phyloP scores from a whole-genome alignment of 352 stramenopile genomes.

The Globisporangium cederbergense region DNA sequence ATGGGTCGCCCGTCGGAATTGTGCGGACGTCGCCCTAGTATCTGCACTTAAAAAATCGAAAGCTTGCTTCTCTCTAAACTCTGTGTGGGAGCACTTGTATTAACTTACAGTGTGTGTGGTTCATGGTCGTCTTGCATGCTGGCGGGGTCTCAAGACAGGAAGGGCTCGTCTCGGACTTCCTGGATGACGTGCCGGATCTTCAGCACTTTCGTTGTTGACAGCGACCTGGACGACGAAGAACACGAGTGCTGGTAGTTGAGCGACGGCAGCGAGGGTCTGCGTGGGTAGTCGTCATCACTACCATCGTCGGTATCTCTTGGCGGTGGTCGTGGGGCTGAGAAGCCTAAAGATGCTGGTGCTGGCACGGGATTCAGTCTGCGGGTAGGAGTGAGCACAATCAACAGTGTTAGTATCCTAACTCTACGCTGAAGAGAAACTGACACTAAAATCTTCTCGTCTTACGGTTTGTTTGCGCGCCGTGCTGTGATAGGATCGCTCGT shows the following conservation, averaged over 20 bases:
- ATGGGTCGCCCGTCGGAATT: too few relatives aligned
- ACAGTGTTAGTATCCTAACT: background rate
- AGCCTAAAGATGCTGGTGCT: constrained; percentile 2
- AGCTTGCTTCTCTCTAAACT: too few relatives aligned
- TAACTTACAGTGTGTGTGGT: too few relatives aligned
- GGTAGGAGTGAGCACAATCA: background rate
- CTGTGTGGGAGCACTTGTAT: too few relatives aligned
- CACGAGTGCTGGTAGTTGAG: constrained; percentile 6
- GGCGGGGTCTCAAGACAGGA: constrained; percentile 14
- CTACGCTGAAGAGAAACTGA: background rate
- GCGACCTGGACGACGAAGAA: constrained; percentile 6
- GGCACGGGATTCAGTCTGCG: constrained; percentile 5
- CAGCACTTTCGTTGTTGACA: constrained; percentile 38
- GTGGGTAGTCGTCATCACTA: background rate
- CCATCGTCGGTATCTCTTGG: background rate
- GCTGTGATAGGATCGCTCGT: constrained; percentile 19
- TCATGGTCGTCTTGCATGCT: background rate
- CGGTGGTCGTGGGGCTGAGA: background rate
- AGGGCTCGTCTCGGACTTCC: constrained; percentile 66
- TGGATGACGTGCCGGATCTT: constrained; percentile 73
- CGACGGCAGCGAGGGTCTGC: constrained; percentile 7
- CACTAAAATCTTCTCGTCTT: background rate
- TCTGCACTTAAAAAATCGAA: too few relatives aligned
- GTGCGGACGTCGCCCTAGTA: too few relatives aligned
- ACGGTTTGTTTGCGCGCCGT: constrained; percentile 22